Percentiles rank a stretch among this genome's conserved stretches.
phyloP scores from a whole-genome alignment of 306 rosid genomes.

The Gynostemma pentaphyllum region DNA sequence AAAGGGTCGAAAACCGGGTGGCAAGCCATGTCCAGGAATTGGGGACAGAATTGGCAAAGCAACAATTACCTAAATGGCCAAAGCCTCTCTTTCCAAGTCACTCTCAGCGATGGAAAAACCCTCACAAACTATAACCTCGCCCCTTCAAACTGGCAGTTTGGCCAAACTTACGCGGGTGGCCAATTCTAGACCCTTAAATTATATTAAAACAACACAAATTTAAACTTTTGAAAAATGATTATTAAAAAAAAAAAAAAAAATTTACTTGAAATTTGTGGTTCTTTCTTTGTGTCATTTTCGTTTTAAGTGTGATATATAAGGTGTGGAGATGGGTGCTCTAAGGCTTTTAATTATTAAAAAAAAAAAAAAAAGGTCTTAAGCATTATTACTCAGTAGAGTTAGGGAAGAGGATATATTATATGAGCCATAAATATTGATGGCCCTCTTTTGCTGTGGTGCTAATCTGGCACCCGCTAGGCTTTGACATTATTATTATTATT shows the following conservation, averaged over 20 bases:
- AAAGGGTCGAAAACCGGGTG: conserved; percentile 74
- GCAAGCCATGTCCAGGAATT: conserved; percentile 88
- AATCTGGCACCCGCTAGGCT: conserved; percentile 86
- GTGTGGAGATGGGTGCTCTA: too few relatives aligned
- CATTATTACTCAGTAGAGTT: not conserved
- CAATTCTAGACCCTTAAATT: too few relatives aligned
- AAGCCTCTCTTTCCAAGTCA: conserved; percentile 72
- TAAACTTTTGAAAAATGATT: too few relatives aligned
- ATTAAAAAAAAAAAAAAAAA: too few relatives aligned
- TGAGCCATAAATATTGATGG: conserved; percentile 21
- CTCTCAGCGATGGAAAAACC: conserved; percentile 73
- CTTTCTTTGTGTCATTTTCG: too few relatives aligned
- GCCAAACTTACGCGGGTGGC: conserved; percentile 60
- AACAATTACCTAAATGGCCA: conserved; percentile 79
- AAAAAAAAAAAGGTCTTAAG: too few relatives aligned
- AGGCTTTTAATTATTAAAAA: too few relatives aligned
- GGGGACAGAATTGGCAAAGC: conserved; percentile 99
- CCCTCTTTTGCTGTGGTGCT: conserved; percentile 69
- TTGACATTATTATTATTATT: too few relatives aligned
- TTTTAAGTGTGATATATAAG: too few relatives aligned
- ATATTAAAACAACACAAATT: too few relatives aligned
- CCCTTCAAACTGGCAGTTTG: conserved; percentile 77
- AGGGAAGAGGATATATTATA: conserved; percentile 26
- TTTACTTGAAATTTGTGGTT: too few relatives aligned
- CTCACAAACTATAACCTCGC: conserved; percentile 43